Evolutionary conservation across 345 rosid species (phyloP).

Genomic region (Zanthoxylum bungeanum): DNA sequence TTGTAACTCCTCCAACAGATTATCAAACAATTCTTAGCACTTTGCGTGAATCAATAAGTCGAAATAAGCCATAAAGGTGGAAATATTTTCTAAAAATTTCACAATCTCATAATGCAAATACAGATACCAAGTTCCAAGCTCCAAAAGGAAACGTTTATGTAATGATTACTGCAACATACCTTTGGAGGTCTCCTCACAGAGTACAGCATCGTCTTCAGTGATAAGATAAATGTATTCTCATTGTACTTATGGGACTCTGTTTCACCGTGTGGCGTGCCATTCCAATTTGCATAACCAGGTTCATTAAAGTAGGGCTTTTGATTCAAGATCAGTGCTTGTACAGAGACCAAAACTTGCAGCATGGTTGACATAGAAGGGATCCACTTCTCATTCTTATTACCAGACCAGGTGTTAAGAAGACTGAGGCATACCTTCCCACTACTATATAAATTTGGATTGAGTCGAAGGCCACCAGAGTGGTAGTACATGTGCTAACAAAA

Average conservation of each 20-base stretch:
- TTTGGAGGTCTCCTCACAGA: slow-evolving; percentile 76
- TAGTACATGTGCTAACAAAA: slow-evolving; percentile 61
- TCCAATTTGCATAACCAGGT: slow-evolving; percentile 56
- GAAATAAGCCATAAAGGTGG: not conserved
- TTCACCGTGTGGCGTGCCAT: slow-evolving; percentile 53
- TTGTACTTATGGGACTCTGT: slow-evolving; percentile 45
- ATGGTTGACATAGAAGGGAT: slow-evolving; percentile 67
- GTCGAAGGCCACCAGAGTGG: slow-evolving; percentile 79
- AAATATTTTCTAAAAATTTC: not conserved
- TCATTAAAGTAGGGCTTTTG: slow-evolving; percentile 84
- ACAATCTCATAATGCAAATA: too few relatives aligned
- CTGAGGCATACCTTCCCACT: slow-evolving; percentile 90
- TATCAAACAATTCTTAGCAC: not conserved
- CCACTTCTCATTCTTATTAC: slow-evolving; percentile 78
- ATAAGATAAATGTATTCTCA: slow-evolving; percentile 58
- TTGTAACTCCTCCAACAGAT: not conserved
- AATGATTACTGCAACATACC: too few relatives aligned
- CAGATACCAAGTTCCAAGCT: too few relatives aligned
- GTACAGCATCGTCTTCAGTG: slow-evolving; percentile 71
- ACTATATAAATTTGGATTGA: slow-evolving; percentile 77
- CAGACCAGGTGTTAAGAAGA: slow-evolving; percentile 89
- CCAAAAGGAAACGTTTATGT: too few relatives aligned
- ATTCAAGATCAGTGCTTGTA: slow-evolving; percentile 89
- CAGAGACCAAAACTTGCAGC: slow-evolving; percentile 91
- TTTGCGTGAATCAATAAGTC: not conserved